Conservation (phyloP, 176 grass and related monocot genomes). For the Avena eriantha region DNA sequence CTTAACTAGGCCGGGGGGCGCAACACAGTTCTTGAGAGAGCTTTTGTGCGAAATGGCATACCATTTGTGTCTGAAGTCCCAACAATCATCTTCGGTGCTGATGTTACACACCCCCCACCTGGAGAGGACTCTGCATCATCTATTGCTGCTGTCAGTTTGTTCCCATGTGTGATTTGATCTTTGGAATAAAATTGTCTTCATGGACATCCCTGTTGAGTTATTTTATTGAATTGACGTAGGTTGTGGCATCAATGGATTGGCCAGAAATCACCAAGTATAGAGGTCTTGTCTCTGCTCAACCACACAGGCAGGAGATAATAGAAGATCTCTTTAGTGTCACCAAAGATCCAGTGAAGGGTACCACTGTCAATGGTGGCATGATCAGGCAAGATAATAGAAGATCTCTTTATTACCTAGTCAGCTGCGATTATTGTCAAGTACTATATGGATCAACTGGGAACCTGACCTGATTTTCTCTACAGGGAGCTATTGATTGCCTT, state of each 20-base stretch:
- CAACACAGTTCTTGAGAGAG: constrained; percentile 72
- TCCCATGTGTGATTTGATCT: background rate
- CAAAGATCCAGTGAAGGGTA: constrained; percentile 42
- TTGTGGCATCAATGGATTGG: constrained; percentile 82
- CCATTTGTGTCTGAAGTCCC: constrained; percentile 62
- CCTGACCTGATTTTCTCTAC: constrained; percentile 31
- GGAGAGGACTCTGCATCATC: constrained; percentile 81
- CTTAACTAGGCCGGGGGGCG: constrained; percentile 68
- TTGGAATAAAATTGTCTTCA: background rate
- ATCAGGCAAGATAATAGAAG: constrained; percentile 43
- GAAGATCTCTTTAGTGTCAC: constrained; percentile 52
- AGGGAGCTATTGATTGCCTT: constrained; percentile 66
- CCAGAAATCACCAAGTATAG: constrained; percentile 71
- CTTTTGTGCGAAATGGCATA: constrained; percentile 51
- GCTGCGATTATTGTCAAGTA: background rate
- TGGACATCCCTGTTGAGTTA: background rate
- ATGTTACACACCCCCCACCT: constrained; percentile 76
- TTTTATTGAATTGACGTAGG: constrained; percentile 42
- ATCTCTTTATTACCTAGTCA: background rate
- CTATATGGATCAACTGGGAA: constrained; percentile 16
- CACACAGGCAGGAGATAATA: constrained; percentile 64
- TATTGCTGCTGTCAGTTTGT: constrained; percentile 73
- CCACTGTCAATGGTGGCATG: constrained; percentile 42
- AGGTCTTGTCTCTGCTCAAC: constrained; percentile 68
- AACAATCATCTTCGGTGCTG: constrained; percentile 86